Conservation (phyloP, 306 rosid species). For the Nissolia schottii region DNA sequence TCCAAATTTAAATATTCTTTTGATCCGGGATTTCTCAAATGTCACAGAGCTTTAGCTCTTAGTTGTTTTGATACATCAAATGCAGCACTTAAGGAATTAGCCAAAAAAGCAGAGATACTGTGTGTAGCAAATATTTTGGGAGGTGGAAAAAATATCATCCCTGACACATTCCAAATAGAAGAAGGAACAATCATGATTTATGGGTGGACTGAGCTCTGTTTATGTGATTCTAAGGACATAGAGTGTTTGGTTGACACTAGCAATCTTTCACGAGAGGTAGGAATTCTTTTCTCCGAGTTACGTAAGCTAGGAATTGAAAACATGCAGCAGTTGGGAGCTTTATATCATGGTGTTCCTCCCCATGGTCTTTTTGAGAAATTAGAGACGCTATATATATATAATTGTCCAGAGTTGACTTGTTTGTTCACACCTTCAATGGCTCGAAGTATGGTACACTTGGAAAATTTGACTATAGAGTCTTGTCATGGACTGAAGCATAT, state of each 20-base stretch:
- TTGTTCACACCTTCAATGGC: background rate
- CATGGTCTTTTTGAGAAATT: background rate
- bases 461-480: accelerated
- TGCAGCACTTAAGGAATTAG: background rate
- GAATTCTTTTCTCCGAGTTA: constrained; percentile 9
- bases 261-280: background rate
- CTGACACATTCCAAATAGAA: background rate
- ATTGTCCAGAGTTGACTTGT: background rate
- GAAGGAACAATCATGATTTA: background rate
- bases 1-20: background rate
- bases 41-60: background rate
- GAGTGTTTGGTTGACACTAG: background rate
- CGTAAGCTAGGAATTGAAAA: background rate
- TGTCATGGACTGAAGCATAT: background rate
- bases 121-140: background rate
- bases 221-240: background rate
- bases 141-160: constrained; percentile 12
- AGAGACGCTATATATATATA: background rate
- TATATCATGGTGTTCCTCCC: background rate
- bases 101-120: constrained; percentile 3
- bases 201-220: background rate
- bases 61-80: background rate
- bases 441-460: background rate
- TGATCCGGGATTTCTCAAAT: background rate
- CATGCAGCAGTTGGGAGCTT: background rate